Evolutionary conservation across 495 filamentous ascomycete genomes (phyloP), one percentile per base, ranked within the genome.

Genomic region (Talaromyces ruber): DNA sequence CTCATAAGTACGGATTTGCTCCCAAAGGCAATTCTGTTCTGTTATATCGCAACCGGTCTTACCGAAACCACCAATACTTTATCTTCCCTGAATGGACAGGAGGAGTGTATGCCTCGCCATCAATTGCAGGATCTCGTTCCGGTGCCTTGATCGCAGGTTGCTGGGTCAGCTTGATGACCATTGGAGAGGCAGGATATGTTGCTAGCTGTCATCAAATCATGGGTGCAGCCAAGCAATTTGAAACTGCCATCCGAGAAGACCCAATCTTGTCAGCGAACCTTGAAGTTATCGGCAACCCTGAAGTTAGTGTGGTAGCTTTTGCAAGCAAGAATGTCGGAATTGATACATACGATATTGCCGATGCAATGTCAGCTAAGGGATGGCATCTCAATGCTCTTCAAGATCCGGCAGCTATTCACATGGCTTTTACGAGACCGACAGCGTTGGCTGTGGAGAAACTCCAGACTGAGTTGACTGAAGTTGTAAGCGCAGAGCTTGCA

Each of bases 1-100:
- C 94, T 29, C 94, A 98, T 78, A 98, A 98, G 73, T 98, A 99
- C 72, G 94, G 94, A 25, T 99, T 99, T 74, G 95, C 94, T 0
- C 94, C 94, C 24, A 98, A 98, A 75, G 94, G 94, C 60, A 98
- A 94, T 79, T 91, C 86, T 28, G 93, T 92, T 8, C 75, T 97
- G 18, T 84, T 99, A 59, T 98, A 98, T 79, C 91, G 95, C 68
- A 90, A 83, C 60, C 78, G 85, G 45, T 74, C 82, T 50, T 84
- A 96, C 54, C 86, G 94, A 63, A 80, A 82, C 37, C 89, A 97
- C 71, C 94, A 97, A 71, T 99, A 99, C 80, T 98, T 96, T 73
- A 85, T 99, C 72, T 92, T 89, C 37, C 88, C 95, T 5, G 88
- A 93, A 72, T 99, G 94, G 94, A 87, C 88, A 43, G 94, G 94